Conservation (phyloP, 441 rosid genomes). For the Sinapis alba region DNA sequence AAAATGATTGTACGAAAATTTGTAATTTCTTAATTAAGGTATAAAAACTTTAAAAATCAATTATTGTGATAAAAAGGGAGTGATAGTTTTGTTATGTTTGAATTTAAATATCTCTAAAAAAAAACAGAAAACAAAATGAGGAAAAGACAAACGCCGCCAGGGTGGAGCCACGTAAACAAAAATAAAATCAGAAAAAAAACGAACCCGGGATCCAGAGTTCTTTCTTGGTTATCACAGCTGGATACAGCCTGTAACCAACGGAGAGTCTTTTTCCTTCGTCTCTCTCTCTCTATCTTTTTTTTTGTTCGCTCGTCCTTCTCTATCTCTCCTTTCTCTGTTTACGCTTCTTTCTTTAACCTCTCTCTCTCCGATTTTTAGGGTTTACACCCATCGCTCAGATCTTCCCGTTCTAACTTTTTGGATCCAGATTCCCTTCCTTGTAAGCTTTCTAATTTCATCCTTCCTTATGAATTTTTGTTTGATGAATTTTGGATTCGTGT, state of each 20-base stretch:
- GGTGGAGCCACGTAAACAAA: slow-evolving; percentile 38
- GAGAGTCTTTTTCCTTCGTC: slow-evolving; percentile 67
- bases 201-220: slow-evolving; percentile 48
- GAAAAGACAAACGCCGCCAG: slow-evolving; percentile 58
- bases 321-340: slow-evolving; percentile 1
- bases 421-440: slow-evolving; percentile 62
- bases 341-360: slow-evolving; percentile 10
- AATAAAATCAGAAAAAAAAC: neutral
- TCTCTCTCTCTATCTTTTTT: slow-evolving; percentile 24
- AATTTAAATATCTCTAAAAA: neutral
- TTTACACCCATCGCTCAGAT: slow-evolving; percentile 39
- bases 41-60: no score
- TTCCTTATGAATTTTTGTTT: neutral
- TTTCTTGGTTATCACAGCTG: slow-evolving; percentile 65
- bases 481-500: neutral
- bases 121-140: slow-evolving; percentile 16
- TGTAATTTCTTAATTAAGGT: no score
- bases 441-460: slow-evolving; percentile 51
- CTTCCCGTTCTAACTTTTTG: slow-evolving; percentile 39
- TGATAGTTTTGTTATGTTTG: neutral
- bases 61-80: no score
- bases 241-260: slow-evolving; percentile 99
- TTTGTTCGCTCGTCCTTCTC: slow-evolving; percentile 55
- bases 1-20: no score
- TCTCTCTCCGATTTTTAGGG: slow-evolving; percentile 43